Base-by-base conservation (phyloP, 768 basidiomycete species). In the Udeniomyces megalosporus region DNA sequence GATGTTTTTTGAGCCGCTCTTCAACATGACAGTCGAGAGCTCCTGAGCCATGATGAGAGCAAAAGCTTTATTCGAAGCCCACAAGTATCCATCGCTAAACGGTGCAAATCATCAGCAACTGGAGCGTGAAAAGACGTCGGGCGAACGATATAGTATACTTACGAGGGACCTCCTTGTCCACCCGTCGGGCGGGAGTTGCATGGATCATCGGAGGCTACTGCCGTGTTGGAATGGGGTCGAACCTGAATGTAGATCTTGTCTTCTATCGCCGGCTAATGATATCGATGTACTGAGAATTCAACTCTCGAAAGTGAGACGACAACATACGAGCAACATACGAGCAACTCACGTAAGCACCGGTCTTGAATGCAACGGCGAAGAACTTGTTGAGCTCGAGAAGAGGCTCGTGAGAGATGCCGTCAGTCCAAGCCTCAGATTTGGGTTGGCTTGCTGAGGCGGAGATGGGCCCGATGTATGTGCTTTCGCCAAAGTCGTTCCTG, bases 401-500 rank as follows among this genome's bases (percentile, higher is more conserved):
- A 38, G 61, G 53, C 4, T 32, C 66, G 67, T 73, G 72, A 52
- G 80, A 79, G 68, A 84, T 71, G 1, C 72, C 73, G 55, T 73
- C 58, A 52, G 70, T 69, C 73, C 72, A 75, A 15, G 22, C 45
- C 31, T 65, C 31, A 6, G 63, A 65, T 35, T 65, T 65, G 22
- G 63, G 73, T 17, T 74, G 71, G 60, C 70, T 71, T 48, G 74
- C 73, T 46, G 67, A 58, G 57, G 70, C 70, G 22, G 69, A 58
- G 57, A 71, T 70, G 22, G 69, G 69, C 11, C 69, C 69, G 24
- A 69, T 60, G 59, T 70, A 70, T 14, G 60, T 60, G 17, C 61
- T 64, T 70, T 85, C 84, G 62, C 84, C 83, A n/a, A 76, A 85
- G 71, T 86, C 84, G 58, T 61, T 61, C 64, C 47, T 32, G 51